Percentiles rank a stretch among this genome's conserved stretches.
phyloP scores from a whole-genome alignment of 495 filamentous ascomycete genomes.

The Letharia columbiana region DNA sequence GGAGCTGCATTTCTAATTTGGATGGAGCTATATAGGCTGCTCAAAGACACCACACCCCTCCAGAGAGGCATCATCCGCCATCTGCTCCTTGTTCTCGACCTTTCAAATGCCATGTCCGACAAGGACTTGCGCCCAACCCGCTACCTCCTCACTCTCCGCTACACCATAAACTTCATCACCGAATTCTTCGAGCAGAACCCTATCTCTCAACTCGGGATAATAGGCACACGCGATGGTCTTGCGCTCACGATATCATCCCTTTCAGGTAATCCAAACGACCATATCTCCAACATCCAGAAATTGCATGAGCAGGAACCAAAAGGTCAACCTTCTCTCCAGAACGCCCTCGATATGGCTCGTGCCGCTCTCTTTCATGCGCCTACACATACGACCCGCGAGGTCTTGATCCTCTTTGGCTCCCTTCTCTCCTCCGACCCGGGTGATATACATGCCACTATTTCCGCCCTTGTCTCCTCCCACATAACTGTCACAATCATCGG shows the following conservation, averaged over 20 bases:
- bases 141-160: constrained; percentile 71
- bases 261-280: constrained; percentile 82
- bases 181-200: constrained; percentile 99
- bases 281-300: constrained; percentile 65
- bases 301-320: constrained; percentile 71
- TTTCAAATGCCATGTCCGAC: constrained; percentile 87
- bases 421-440: constrained; percentile 84
- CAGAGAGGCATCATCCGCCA: constrained; percentile 97
- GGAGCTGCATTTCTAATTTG: not conserved
- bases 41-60: constrained; percentile 86
- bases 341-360: constrained; percentile 89
- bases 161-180: constrained; percentile 77
- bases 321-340: constrained; percentile 85
- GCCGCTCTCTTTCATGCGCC: constrained; percentile 85
- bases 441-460: constrained; percentile 89
- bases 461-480: constrained; percentile 61
- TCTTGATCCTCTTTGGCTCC: constrained; percentile 86
- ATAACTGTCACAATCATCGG: constrained; percentile 85
- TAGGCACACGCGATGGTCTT: constrained; percentile 87
- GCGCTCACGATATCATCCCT: constrained; percentile 79
- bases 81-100: constrained; percentile 82
- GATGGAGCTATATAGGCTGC: constrained; percentile 43
- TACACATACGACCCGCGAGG: constrained; percentile 83
- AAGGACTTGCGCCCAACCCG: constrained; percentile 87
- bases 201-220: constrained; percentile 87